These are phyloP conservation scores for Claviceps arundinis DNA, from an alignment of 2,329 filamentous ascomycete genomes.

Conservation along the genomic window DNA sequence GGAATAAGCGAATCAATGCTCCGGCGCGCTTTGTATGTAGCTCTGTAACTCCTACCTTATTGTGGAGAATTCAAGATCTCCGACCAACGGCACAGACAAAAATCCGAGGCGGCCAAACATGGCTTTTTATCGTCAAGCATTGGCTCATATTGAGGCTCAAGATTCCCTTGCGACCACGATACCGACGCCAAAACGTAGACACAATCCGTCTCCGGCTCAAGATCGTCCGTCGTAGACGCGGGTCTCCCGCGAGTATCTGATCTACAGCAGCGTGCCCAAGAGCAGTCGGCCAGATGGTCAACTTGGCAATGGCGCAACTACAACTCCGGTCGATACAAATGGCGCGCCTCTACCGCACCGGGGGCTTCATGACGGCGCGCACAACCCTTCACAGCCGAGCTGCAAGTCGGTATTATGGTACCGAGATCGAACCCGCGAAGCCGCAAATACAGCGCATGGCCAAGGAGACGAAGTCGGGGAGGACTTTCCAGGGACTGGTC, in stretches of 20 bases:
- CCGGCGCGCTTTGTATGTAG: not conserved
- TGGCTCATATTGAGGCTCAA: no score
- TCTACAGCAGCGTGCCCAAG: not conserved
- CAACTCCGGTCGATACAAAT: slow-evolving; percentile 17
- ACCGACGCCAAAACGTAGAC: not conserved
- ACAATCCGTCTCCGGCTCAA: not conserved
- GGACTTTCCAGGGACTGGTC: slow-evolving; percentile 44
- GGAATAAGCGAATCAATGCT: not conserved
- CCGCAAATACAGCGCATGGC: slow-evolving; percentile 17
- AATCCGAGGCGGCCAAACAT: not conserved
- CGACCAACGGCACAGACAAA: slow-evolving; percentile 2
- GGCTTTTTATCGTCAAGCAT: not conserved
- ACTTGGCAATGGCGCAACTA: slow-evolving; percentile 18
- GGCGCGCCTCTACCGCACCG: slow-evolving; percentile 11
- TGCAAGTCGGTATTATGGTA: slow-evolving; percentile 19
- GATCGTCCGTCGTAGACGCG: not conserved
- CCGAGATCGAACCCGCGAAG: slow-evolving; percentile 23
- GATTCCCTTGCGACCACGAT: no score
- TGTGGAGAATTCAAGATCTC: not conserved
- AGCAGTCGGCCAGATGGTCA: slow-evolving; percentile 1
- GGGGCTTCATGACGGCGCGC: slow-evolving; percentile 11
- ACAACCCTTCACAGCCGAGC: slow-evolving; percentile 7
- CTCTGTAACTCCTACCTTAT: no score
- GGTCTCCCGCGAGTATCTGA: not conserved
- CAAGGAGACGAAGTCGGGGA: slow-evolving; percentile 25